phyloP scores from a whole-genome alignment of 2,329 filamentous ascomycete genomes.

The Sphaerulina musiva region DNA sequence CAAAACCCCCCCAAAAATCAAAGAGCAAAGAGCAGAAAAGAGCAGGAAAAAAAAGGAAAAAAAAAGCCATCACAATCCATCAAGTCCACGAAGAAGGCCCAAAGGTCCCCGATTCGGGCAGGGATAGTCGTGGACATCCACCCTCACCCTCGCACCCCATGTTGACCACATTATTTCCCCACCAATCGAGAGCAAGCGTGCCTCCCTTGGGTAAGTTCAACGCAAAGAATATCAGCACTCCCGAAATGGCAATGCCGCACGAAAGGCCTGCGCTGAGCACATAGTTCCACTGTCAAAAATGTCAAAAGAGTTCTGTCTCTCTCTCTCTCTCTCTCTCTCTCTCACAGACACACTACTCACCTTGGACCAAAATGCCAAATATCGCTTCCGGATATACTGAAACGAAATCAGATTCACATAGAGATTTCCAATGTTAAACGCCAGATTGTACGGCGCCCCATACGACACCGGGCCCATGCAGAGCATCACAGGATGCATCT shows the following conservation, averaged over 20 bases:
- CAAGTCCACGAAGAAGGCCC: not conserved
- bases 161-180: slow-evolving; percentile 3
- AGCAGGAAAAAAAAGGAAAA: no score
- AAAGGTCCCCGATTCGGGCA: slow-evolving; percentile 1
- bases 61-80: not conserved
- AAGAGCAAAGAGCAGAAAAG: no score
- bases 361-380: slow-evolving; percentile 11
- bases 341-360: not conserved
- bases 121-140: slow-evolving; percentile 4
- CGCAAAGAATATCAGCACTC: slow-evolving; percentile 11
- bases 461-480: slow-evolving; percentile 9
- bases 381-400: slow-evolving; percentile 7
- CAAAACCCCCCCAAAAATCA: no score
- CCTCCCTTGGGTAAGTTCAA: slow-evolving; percentile 4
- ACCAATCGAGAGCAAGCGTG: slow-evolving; percentile 4
- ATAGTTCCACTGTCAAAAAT: slow-evolving; percentile 7
- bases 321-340: not conserved
- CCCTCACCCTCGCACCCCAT: slow-evolving; percentile 6
- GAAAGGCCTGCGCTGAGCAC: slow-evolving; percentile 7
- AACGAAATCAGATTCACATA: slow-evolving; percentile 10
- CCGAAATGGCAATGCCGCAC: slow-evolving; percentile 8
- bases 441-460: slow-evolving; percentile 8
- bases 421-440: slow-evolving; percentile 2
- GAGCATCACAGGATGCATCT: slow-evolving; percentile 5
- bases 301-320: not conserved